These are phyloP conservation scores for Amylocarpus encephaloides DNA, from an alignment of 2,329 filamentous ascomycete species.

Conservation along the genomic window DNA sequence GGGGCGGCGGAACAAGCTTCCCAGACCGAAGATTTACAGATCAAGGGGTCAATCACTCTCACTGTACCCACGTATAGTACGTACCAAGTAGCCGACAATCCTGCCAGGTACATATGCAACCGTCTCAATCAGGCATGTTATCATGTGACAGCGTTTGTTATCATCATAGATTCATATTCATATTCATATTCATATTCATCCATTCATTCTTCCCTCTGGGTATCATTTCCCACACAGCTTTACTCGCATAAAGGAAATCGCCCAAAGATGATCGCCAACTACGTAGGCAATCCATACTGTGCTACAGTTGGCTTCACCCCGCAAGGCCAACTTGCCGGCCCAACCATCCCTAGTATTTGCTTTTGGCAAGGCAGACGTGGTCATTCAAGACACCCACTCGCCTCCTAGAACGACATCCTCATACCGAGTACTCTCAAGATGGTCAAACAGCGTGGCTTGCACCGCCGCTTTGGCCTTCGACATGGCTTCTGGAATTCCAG, in stretches of 20 bases:
- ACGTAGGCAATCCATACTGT: too few relatives aligned
- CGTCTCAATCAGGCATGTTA: slow-evolving; percentile 4
- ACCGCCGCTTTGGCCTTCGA: slow-evolving; percentile 28
- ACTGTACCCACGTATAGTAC: too few relatives aligned
- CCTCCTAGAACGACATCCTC: slow-evolving; percentile 30
- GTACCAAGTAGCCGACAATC: neutral
- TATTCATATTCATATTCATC: too few relatives aligned
- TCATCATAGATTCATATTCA: neutral
- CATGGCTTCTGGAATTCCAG: slow-evolving; percentile 28
- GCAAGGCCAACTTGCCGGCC: too few relatives aligned
- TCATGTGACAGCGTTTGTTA: slow-evolving; percentile 13
- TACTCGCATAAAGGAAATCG: too few relatives aligned
- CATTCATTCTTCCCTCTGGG: too few relatives aligned
- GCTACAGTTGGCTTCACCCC: too few relatives aligned
- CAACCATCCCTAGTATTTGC: too few relatives aligned
- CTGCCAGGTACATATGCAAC: slow-evolving; percentile 12
- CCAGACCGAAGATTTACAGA: slow-evolving; percentile 9
- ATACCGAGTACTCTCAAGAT: slow-evolving; percentile 26
- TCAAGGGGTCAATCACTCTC: neutral
- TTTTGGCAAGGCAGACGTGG: too few relatives aligned
- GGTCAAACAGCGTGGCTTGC: slow-evolving; percentile 27
- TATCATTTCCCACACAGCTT: too few relatives aligned
- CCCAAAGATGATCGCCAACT: too few relatives aligned
- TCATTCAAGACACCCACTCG: too few relatives aligned
- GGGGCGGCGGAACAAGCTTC: slow-evolving; percentile 9